These are phyloP conservation scores for Lentinus polychrous DNA, from an alignment of 1,284 basidiomycete species.

Conservation along the genomic window DNA sequence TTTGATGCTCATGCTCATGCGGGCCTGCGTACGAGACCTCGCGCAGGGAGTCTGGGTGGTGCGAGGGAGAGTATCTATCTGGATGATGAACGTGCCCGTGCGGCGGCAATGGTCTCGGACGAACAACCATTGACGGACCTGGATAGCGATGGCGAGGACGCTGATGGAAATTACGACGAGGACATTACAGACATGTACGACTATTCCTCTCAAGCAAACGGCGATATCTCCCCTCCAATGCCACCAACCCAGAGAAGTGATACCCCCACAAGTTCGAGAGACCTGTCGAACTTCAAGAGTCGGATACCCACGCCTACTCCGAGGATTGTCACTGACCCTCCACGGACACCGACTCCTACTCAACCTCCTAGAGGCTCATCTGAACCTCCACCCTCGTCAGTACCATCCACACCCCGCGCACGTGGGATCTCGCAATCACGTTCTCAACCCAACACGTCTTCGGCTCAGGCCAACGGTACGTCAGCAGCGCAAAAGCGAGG, in stretches of 20 bases:
- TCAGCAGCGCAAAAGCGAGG: constrained; percentile 31
- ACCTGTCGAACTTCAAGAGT: constrained; percentile 15
- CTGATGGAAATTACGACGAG: constrained; percentile 13
- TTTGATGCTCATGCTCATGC: constrained; percentile 3
- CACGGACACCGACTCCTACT: constrained; percentile 20
- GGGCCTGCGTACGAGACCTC: constrained; percentile 17
- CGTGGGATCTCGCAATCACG: constrained; percentile 15
- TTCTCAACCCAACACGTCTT: constrained; percentile 13
- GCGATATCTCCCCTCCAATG: background rate
- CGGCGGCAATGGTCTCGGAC: constrained; percentile 52
- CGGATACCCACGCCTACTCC: constrained; percentile 23
- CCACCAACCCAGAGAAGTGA: constrained; percentile 11
- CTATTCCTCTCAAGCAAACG: background rate
- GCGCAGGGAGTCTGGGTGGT: constrained; percentile 52
- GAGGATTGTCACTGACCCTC: constrained; percentile 24
- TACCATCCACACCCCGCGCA: constrained; percentile 11
- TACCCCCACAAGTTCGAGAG: constrained; percentile 19
- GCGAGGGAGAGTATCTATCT: constrained; percentile 58
- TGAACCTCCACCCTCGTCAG: constrained; percentile 15
- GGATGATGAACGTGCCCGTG: constrained; percentile 47
- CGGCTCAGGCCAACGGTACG: background rate
- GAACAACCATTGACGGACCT: constrained; percentile 65
- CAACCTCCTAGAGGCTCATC: constrained; percentile 9
- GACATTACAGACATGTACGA: constrained; percentile 2
- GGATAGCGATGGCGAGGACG: constrained; percentile 37